phyloP scores from a whole-genome alignment of 495 filamentous ascomycete species.

The Podospora didyma region DNA sequence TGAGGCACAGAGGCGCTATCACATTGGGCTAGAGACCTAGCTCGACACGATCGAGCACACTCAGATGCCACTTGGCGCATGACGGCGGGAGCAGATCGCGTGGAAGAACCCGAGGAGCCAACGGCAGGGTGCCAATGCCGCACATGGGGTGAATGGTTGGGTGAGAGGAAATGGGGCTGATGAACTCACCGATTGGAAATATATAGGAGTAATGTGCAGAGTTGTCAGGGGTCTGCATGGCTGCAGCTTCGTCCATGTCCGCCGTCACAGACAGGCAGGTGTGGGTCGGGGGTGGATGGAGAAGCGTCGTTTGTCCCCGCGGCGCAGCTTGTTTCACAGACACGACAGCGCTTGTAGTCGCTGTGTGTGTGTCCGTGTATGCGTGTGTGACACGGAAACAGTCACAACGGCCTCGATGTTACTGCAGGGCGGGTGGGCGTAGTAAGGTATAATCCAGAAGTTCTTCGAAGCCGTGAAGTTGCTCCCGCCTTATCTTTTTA shows the following conservation, averaged over 20 bases:
- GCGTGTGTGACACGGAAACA: no score
- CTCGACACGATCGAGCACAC: background rate
- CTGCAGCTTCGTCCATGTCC: constrained; percentile 22
- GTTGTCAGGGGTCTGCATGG: constrained; percentile 43
- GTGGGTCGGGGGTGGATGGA: constrained; percentile 1
- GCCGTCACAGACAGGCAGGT: background rate
- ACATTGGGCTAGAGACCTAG: no score
- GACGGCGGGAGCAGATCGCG: constrained; percentile 18
- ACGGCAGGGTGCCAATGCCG: constrained; percentile 30
- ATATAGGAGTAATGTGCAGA: constrained; percentile 40
- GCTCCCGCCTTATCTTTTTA: no score
- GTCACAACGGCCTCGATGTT: no score
- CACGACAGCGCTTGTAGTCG: background rate
- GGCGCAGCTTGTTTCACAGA: background rate
- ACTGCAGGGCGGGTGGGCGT: no score
- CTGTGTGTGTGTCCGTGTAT: no score
- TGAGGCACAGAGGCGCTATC: background rate
- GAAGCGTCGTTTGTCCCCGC: background rate
- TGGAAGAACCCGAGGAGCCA: constrained; percentile 29
- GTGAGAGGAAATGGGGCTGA: constrained; percentile 22
- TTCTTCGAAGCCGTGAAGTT: no score
- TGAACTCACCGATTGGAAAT: constrained; percentile 47
- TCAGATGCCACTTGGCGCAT: constrained; percentile 18
- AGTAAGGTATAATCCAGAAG: no score
- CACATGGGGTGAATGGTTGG: constrained; percentile 48